Conservation (phyloP, 2,329 filamentous ascomycete genomes). For the Nemania diffusa region DNA sequence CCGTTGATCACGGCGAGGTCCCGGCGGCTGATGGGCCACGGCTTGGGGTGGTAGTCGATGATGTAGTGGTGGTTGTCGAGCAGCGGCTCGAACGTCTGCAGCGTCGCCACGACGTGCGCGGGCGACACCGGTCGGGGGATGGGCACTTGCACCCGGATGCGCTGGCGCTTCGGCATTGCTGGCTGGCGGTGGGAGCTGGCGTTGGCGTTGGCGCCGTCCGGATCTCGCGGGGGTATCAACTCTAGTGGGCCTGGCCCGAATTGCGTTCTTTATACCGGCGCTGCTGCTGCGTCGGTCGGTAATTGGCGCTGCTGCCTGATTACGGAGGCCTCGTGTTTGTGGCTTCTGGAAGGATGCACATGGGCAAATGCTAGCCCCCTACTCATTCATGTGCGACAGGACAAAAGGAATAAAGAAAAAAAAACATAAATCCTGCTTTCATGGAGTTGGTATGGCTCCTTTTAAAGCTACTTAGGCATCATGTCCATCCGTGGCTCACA, state of each 20-base stretch:
- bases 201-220: neutral
- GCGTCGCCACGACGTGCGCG: slow-evolving; percentile 16
- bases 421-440: neutral
- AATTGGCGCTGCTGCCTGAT: neutral
- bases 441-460: neutral
- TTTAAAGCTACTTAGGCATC: neutral
- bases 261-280: neutral
- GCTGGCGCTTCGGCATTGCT: slow-evolving; percentile 27
- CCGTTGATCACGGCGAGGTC: slow-evolving; percentile 23
- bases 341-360: neutral
- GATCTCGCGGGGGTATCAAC: no score
- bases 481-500: neutral
- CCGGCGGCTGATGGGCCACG: neutral
- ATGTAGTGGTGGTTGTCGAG: slow-evolving; percentile 31
- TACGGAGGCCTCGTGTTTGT: no score
- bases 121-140: slow-evolving; percentile 21
- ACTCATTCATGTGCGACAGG: neutral
- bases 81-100: slow-evolving; percentile 33
- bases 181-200: no score
- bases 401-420: no score
- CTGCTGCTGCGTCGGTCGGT: neutral
- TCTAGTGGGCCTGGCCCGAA: no score
- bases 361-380: neutral
- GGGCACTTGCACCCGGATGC: slow-evolving; percentile 23
- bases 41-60: slow-evolving; percentile 24